Conservation (phyloP, 345 rosid species). For the Citrus reticulata region DNA sequence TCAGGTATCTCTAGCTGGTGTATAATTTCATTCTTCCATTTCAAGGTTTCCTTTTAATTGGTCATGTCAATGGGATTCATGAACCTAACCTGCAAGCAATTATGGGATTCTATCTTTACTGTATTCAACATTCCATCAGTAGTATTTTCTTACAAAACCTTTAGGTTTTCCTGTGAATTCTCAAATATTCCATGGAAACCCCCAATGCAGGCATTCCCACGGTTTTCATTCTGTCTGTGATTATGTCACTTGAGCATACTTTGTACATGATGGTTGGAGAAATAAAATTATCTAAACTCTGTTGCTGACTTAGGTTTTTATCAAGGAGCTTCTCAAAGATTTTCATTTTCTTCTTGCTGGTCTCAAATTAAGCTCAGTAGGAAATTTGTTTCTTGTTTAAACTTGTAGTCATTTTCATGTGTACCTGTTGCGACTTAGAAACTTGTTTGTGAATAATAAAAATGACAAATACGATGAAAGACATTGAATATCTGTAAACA, state of each 20-base stretch:
- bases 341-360: neutral
- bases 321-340: neutral
- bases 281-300: neutral
- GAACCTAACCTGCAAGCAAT: neutral
- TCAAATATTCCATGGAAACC: neutral
- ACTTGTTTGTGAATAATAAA: neutral
- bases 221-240: neutral
- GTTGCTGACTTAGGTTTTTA: neutral
- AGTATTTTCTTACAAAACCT: neutral
- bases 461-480: neutral
- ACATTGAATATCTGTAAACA: too few relatives aligned
- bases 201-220: neutral
- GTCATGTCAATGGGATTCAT: neutral
- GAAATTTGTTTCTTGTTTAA: neutral
- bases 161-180: neutral
- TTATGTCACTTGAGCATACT: neutral
- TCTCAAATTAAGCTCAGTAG: neutral
- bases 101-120: neutral
- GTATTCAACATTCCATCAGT: neutral
- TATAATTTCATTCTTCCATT: neutral
- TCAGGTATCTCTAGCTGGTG: conserved; percentile 44
- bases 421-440: neutral
- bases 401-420: neutral
- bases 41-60: neutral
- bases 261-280: neutral